phyloP scores from a whole-genome alignment of 148 eudicot species.

The Limonium bicolor region DNA sequence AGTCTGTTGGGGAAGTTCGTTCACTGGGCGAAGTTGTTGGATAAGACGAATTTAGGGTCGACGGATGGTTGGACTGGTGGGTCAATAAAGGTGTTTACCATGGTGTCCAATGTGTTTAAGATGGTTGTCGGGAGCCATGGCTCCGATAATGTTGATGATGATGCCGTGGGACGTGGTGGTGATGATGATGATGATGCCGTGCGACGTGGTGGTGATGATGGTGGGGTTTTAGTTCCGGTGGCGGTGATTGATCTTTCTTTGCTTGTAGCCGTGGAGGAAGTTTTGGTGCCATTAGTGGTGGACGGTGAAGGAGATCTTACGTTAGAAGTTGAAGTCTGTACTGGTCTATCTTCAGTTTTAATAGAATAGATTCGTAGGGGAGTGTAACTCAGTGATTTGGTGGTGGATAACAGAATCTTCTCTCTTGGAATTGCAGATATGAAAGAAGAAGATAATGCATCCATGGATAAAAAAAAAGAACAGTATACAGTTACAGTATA shows the following conservation, averaged over 20 bases:
- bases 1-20: slow-evolving; percentile 12
- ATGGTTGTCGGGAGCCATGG: slow-evolving; percentile 7
- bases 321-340: not conserved
- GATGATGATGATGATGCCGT: not conserved
- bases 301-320: not conserved
- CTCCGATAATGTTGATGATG: not conserved
- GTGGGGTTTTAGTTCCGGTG: not conserved
- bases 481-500: too few species aligned
- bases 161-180: not conserved
- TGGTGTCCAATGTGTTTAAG: not conserved
- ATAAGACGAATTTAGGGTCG: not conserved
- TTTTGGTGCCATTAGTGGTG: not conserved
- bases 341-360: slow-evolving; percentile 17
- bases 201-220: not conserved
- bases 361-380: slow-evolving; percentile 8
- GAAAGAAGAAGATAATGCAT: slow-evolving; percentile 9
- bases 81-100: slow-evolving; percentile 4
- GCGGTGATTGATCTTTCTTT: not conserved
- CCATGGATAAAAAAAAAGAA: too few species aligned
- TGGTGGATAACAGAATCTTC: not conserved
- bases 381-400: not conserved
- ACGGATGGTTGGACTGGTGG: not conserved
- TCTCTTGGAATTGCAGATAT: slow-evolving; percentile 5
- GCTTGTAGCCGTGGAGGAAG: not conserved
- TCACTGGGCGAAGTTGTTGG: slow-evolving; percentile 12